Evolutionary conservation across 2,329 filamentous ascomycete species (phyloP).

Genomic region (Aspergillus pseudoterreus): DNA sequence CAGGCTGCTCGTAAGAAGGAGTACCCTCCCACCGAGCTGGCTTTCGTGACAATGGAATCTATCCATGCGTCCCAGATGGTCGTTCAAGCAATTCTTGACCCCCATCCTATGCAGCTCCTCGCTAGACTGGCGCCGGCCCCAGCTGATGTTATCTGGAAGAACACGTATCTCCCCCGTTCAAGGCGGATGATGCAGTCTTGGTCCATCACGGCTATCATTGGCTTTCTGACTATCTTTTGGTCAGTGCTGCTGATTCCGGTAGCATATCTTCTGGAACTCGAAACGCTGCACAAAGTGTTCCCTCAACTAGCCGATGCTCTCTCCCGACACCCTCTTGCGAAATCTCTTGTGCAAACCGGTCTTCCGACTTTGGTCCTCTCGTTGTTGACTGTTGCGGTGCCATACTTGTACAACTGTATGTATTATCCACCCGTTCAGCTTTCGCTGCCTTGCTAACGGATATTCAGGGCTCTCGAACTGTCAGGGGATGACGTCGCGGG

Average conservation of each 20-base stretch:
- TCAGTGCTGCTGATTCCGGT: constrained; percentile 75
- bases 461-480: constrained; percentile 67
- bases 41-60: constrained; percentile 96
- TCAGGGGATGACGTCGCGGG: constrained; percentile 93
- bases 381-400: constrained; percentile 81
- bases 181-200: constrained; percentile 75
- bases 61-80: constrained; percentile 92
- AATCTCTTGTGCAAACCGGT: constrained; percentile 79
- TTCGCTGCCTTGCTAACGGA: constrained; percentile 9
- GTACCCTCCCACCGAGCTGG: constrained; percentile 74
- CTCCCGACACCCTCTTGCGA: constrained; percentile 63
- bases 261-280: constrained; percentile 74
- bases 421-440: constrained; percentile 1
- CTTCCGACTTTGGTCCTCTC: constrained; percentile 82
- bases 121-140: constrained; percentile 85
- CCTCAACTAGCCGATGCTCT: constrained; percentile 68
- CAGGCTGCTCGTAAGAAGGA: constrained; percentile 65
- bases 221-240: constrained; percentile 82
- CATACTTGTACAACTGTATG: constrained; percentile 87
- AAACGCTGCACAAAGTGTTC: constrained; percentile 70
- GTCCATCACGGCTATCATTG: constrained; percentile 78
- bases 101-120: constrained; percentile 77
- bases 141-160: constrained; percentile 89
- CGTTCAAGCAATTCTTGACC: constrained; percentile 89
- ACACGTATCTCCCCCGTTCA: constrained; percentile 77